phyloP scores from a whole-genome alignment of 495 filamentous ascomycete species.

The Pseudoneurospora amorphoporcata region DNA sequence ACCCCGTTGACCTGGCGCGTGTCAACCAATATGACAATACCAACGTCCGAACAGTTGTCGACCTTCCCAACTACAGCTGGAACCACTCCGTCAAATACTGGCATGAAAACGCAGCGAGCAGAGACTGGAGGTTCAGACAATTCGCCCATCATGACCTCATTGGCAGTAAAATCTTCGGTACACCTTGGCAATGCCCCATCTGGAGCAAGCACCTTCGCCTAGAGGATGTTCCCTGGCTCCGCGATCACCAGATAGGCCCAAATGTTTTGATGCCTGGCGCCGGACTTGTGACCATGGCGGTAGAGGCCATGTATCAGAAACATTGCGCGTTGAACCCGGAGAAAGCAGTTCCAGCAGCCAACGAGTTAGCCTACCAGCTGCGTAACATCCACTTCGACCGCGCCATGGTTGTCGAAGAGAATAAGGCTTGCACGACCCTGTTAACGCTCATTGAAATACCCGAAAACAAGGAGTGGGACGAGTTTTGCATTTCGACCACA shows the following conservation, averaged over 20 bases:
- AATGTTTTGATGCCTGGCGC: slow-evolving; percentile 14
- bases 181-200: slow-evolving; percentile 13
- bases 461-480: slow-evolving; percentile 8
- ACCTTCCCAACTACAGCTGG: slow-evolving; percentile 29
- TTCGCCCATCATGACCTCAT: slow-evolving; percentile 10
- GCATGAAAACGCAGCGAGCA: slow-evolving; percentile 9
- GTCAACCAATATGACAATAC: slow-evolving; percentile 2
- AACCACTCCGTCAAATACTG: slow-evolving; percentile 16
- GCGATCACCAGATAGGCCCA: slow-evolving; percentile 29
- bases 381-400: slow-evolving; percentile 2
- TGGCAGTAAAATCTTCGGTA: slow-evolving; percentile 4
- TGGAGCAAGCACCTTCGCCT: slow-evolving; percentile 35
- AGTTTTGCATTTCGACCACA: slow-evolving; percentile 4
- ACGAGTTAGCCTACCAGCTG: slow-evolving; percentile 1
- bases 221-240: slow-evolving; percentile 24
- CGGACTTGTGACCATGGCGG: slow-evolving; percentile 5
- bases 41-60: slow-evolving; percentile 2
- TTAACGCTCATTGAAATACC: not conserved
- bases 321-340: not conserved
- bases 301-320: slow-evolving; percentile 12
- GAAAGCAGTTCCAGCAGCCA: not conserved
- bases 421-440: not conserved
- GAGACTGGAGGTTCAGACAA: slow-evolving; percentile 7
- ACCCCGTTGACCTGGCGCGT: not conserved
- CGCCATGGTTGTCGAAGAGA: slow-evolving; percentile 9